Conservation (phyloP, 2,329 filamentous ascomycete species). For the Setomelanomma holmii region DNA sequence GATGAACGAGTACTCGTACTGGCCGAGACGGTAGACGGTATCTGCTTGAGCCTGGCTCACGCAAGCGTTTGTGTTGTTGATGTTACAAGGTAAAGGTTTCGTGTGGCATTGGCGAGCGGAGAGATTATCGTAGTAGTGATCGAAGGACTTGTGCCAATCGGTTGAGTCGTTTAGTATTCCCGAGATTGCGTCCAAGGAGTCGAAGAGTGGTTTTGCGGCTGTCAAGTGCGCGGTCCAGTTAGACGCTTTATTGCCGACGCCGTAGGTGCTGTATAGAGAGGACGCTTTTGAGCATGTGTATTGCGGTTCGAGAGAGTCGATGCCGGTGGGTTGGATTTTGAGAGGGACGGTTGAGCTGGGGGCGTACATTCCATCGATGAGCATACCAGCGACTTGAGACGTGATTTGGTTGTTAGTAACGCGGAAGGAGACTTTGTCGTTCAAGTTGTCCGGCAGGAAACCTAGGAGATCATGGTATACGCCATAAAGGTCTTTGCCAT, state of each 20-base stretch:
- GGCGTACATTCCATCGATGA: conserved; percentile 70
- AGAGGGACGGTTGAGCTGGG: conserved; percentile 43
- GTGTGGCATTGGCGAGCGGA: conserved; percentile 79
- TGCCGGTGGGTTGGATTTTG: conserved; percentile 58
- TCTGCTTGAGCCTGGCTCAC: conserved; percentile 69
- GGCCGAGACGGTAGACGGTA: conserved; percentile 74
- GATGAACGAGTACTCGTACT: conserved; percentile 82
- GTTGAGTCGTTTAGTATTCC: conserved; percentile 64
- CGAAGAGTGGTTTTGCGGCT: conserved; percentile 62
- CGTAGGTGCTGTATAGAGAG: conserved; percentile 53
- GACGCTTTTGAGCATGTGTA: conserved; percentile 69
- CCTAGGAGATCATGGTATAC: conserved; percentile 75
- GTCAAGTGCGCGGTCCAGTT: conserved; percentile 71
- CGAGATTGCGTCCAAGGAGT: conserved; percentile 70
- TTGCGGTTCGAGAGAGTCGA: conserved; percentile 77
- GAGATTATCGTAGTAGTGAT: conserved; percentile 87
- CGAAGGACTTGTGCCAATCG: conserved; percentile 74
- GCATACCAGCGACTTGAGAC: conserved; percentile 78
- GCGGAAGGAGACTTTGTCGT: conserved; percentile 64
- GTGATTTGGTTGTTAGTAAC: conserved; percentile 87
- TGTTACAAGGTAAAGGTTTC: conserved; percentile 74
- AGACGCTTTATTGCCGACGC: conserved; percentile 50
- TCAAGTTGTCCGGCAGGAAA: conserved; percentile 66
- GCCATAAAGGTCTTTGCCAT: conserved; percentile 77
- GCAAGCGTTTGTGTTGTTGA: conserved; percentile 61